Conservation (phyloP, 2,329 filamentous ascomycete species). For the Herpotrichia juniperi region DNA sequence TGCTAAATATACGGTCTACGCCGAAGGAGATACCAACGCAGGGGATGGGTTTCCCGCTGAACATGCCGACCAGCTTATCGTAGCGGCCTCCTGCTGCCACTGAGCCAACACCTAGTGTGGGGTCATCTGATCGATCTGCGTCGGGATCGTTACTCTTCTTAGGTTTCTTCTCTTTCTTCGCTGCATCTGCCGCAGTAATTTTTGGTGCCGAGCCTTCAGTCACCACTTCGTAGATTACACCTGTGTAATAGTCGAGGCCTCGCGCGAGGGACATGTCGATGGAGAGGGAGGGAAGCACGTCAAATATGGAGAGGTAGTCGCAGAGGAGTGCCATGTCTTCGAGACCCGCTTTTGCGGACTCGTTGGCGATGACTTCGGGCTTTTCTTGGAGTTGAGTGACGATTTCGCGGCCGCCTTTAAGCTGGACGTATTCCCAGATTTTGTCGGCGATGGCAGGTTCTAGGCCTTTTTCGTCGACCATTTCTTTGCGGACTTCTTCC, state of each 20-base stretch:
- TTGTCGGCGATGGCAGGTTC: slow-evolving; percentile 78
- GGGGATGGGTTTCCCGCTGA: slow-evolving; percentile 87
- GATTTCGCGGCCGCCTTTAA: slow-evolving; percentile 76
- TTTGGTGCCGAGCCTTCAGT: slow-evolving; percentile 74
- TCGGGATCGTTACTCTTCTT: slow-evolving; percentile 49
- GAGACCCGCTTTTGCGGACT: slow-evolving; percentile 77
- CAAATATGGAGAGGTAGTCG: slow-evolving; percentile 80
- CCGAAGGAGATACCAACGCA: slow-evolving; percentile 92
- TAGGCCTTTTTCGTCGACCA: slow-evolving; percentile 91
- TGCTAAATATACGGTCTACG: slow-evolving; percentile 93
- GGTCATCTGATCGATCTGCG: slow-evolving; percentile 76
- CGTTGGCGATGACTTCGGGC: slow-evolving; percentile 71
- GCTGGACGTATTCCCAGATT: slow-evolving; percentile 83
- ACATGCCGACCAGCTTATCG: slow-evolving; percentile 94
- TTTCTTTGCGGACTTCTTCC: slow-evolving; percentile 88
- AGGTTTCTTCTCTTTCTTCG: slow-evolving; percentile 47
- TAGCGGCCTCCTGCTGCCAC: slow-evolving; percentile 84
- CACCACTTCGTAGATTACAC: slow-evolving; percentile 87
- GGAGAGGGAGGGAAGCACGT: slow-evolving; percentile 74
- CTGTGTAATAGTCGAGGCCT: slow-evolving; percentile 92
- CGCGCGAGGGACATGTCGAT: slow-evolving; percentile 91
- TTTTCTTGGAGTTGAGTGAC: slow-evolving; percentile 73
- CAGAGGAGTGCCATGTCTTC: slow-evolving; percentile 82
- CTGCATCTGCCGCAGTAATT: slow-evolving; percentile 46
- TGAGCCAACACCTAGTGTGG: slow-evolving; percentile 75